Percentiles rank a stretch among this genome's conserved stretches.
phyloP scores from a whole-genome alignment of 345 rosid genomes.

The Syzygium oleosum region DNA sequence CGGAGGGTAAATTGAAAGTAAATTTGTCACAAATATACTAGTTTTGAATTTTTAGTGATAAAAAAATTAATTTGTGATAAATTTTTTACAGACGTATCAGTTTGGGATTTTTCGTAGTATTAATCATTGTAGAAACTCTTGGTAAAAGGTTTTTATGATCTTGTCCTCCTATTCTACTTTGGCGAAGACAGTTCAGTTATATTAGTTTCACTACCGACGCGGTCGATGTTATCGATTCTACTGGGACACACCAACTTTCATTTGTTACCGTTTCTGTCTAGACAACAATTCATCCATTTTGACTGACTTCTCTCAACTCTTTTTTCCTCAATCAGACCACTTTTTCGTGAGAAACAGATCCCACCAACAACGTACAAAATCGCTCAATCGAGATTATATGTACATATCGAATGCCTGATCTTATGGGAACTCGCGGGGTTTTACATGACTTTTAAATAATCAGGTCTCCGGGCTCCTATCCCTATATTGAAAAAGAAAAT shows the following conservation, averaged over 20 bases:
- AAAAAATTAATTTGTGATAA: too few relatives aligned
- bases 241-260: background rate
- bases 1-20: too few relatives aligned
- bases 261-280: background rate
- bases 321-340: background rate
- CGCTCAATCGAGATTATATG: background rate
- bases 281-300: background rate
- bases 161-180: background rate
- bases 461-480: background rate
- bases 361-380: background rate
- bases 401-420: background rate
- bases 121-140: background rate
- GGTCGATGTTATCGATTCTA: background rate
- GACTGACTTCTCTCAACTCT: background rate
- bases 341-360: background rate
- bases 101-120: too few relatives aligned
- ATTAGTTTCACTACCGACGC: too few relatives aligned
- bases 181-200: background rate
- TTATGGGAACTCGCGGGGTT: background rate
- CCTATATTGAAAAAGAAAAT: background rate
- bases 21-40: too few relatives aligned
- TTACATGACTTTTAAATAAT: too few relatives aligned
- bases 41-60: too few relatives aligned
- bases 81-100: too few relatives aligned
- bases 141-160: background rate